Evolutionary conservation across 2,329 filamentous ascomycete species (phyloP).

Genomic region (Penicillium hesseltinei): DNA sequence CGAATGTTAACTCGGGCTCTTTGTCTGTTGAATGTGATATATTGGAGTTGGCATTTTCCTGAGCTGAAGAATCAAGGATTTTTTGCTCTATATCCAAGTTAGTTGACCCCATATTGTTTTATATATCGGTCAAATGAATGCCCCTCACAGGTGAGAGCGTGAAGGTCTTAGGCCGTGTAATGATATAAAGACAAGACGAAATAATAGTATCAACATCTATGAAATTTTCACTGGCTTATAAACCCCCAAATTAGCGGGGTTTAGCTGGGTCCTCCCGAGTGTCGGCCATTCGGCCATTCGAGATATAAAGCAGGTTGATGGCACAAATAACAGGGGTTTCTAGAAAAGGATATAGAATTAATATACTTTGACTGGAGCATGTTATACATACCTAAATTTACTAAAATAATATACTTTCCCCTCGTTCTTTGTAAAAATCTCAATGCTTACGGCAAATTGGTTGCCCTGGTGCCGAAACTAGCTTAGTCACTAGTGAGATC

Average conservation of each 20-base stretch:
- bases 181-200: background rate
- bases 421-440: background rate
- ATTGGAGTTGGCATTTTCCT: constrained; percentile 12
- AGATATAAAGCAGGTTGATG: background rate
- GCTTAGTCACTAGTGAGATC: background rate
- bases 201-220: no score
- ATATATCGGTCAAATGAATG: constrained; percentile 3
- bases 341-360: background rate
- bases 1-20: constrained; percentile 29
- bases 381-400: no score
- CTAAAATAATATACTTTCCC: background rate
- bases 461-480: background rate
- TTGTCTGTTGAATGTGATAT: constrained; percentile 18
- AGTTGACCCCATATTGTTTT: constrained; percentile 21
- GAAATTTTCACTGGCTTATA: constrained; percentile 13
- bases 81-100: constrained; percentile 29
- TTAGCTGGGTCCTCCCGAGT: background rate
- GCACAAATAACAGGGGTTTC: no score
- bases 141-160: background rate
- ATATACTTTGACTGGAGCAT: background rate
- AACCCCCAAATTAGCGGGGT: constrained; percentile 20
- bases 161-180: background rate
- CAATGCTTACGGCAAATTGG: background rate
- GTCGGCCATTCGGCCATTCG: background rate
- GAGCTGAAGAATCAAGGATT: constrained; percentile 9